Evolutionary conservation across 164 flowering plant species (phyloP), one percentile per base, ranked within the genome.

Genomic region (Aristolochia fimbriata): DNA sequence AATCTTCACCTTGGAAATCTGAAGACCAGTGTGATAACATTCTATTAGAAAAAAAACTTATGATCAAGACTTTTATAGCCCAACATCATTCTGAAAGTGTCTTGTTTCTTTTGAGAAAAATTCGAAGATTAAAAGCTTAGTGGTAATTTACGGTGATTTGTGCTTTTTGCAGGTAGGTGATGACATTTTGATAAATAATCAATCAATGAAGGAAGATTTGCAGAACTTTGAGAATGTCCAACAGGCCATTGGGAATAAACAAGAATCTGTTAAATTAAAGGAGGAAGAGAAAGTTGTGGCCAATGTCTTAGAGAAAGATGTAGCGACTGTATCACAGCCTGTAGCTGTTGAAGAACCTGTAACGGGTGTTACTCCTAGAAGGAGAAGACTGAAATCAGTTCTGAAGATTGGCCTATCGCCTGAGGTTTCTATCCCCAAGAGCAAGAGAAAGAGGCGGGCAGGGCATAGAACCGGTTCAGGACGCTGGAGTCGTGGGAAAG

Each of bases 391-490:
- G 22, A 56, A 58, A 58, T 25, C 60, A 21, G 51, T 68, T 63
- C 69, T 78, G 43, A 66, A 65, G 37, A 37, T 37, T 37, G 43
- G 43, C 8, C 43, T 37, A 6, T 7, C 43, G 1, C 43, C 43
- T 37, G 43, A 37, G 43, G 43, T 37, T 7, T 37, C 43, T 37
- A 10, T 37, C 12, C 43, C 43, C 8, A 59, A 71, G 37, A 68
- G 77, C 71, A 69, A 74, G 63, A 87, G 82, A 68, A 77, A 90
- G 66, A 87, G 79, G 65, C 80, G 91, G 63, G 91, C 79, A 52
- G 89, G 83, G 61, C 78, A 91, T 16, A 83, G 73, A 75, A 85
- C 82, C 55, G 76, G 83, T 60, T 69, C 81, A 5, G 80, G 76
- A 25, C 60, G 77, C 59, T 86, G 97, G 97, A 65, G 62, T 47